Percentiles rank a stretch among this genome's conserved stretches.
Conservation (phyloP, 1,284 basidiomycete genomes). For the Hymenochaete sp. region DNA sequence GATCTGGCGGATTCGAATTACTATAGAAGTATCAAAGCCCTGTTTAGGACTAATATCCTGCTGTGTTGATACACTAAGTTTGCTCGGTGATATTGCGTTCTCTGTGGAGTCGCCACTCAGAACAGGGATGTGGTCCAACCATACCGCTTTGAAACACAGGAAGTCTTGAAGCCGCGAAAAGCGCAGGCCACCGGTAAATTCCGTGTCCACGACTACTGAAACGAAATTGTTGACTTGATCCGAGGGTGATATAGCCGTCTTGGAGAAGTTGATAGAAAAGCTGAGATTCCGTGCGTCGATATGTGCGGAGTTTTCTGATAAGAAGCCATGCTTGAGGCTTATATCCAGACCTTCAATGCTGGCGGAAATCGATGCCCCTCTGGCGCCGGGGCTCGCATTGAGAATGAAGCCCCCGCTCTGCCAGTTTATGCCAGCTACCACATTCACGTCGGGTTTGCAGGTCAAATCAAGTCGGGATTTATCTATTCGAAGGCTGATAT, state of each 20-base stretch:
- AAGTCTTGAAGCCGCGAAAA: slow-evolving; percentile 81
- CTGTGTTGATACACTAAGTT: slow-evolving; percentile 17
- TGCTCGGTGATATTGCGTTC: slow-evolving; percentile 20
- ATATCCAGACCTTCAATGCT: slow-evolving; percentile 71
- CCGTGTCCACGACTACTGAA: slow-evolving; percentile 66
- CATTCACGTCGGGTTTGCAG: slow-evolving; percentile 84
- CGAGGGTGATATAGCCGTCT: slow-evolving; percentile 31
- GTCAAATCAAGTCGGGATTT: slow-evolving; percentile 77
- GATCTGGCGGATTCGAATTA: slow-evolving; percentile 65
- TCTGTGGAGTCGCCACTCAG: slow-evolving; percentile 37
- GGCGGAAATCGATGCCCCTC: slow-evolving; percentile 65
- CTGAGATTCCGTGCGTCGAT: slow-evolving; percentile 67
- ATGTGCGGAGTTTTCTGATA: slow-evolving; percentile 71
- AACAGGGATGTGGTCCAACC: slow-evolving; percentile 77
- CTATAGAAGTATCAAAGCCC: slow-evolving; percentile 48
- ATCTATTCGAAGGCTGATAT: slow-evolving; percentile 82
- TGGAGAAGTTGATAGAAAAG: slow-evolving; percentile 61
- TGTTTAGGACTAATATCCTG: slow-evolving; percentile 28
- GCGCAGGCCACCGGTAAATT: slow-evolving; percentile 62
- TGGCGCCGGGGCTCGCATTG: slow-evolving; percentile 63
- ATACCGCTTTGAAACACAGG: slow-evolving; percentile 84
- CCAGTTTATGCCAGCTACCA: slow-evolving; percentile 80
- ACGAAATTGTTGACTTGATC: slow-evolving; percentile 45
- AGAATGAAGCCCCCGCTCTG: slow-evolving; percentile 85
- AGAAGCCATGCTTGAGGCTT: slow-evolving; percentile 72